Evolutionary conservation across 2,329 filamentous ascomycete genomes (phyloP), one percentile per base, ranked within the genome.

Genomic region (Pestalotiopsis sp.): DNA sequence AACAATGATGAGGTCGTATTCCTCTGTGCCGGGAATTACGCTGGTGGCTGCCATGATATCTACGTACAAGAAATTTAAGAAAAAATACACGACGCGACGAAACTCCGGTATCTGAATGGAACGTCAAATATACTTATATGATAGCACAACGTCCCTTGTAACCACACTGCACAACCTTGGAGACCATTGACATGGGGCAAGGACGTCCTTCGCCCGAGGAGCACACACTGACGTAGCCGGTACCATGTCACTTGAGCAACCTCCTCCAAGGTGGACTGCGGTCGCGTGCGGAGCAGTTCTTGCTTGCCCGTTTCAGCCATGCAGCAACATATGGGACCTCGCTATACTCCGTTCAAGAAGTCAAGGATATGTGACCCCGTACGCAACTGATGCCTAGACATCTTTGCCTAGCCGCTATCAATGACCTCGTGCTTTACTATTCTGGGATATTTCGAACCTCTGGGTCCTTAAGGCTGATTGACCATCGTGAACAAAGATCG

Each of bases 1-100:
- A 66, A 95, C 80, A 72, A 95, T 88, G 73, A 93, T 78, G 20
- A 89, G 79, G 74, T 91, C 89, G 27, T 62, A 62, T 9, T 62
- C 59, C 17, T 38, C 27, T 38, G 36, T 62, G 25, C 57, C 36
- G 12, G 25, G 25, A 59, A 36, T 12, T 20, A 20, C 12, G 27
- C 7, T 36, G 57, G 9, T 13, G 31, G 20, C 23, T 11, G 57
- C 23, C 57, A 39, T 39, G n/a, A 62, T 62, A 6, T 39, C n/a
- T 36, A 62, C 31, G 9, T 14, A 13, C 23, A 59, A 14, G 23
- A 6, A 59, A 31, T 17, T 23, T 23, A 23, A 23, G 20, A 23
- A 23, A 23, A 36, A 12, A 39, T 62, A 20, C 20, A 39, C n/a
- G 38, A 36, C 20, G 14, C 13, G 11, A 12, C 12, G 6, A 6